phyloP scores from a whole-genome alignment of 768 basidiomycete species.

The Suillus variegatus region DNA sequence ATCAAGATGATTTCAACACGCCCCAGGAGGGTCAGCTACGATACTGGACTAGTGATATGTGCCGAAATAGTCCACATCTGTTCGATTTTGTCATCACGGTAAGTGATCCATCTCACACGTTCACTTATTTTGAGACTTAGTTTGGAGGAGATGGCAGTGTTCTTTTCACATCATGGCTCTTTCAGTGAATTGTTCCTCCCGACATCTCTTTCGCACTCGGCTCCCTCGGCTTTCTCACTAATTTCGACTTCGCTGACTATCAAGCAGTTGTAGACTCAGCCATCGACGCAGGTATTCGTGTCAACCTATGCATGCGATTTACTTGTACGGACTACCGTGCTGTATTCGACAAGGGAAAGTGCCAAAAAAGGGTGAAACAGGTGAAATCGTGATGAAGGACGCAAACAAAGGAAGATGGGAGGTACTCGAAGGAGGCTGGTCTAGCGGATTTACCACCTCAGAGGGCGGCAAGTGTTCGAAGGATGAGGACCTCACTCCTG shows the following conservation, averaged over 20 bases:
- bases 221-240: slow-evolving; percentile 97
- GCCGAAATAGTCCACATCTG: slow-evolving; percentile 82
- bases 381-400: slow-evolving; percentile 96
- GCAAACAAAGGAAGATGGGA: slow-evolving; percentile 93
- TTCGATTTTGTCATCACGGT: slow-evolving; percentile 99
- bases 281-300: slow-evolving; percentile 91
- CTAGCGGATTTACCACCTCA: slow-evolving; percentile 40
- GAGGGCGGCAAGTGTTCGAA: slow-evolving; percentile 54
- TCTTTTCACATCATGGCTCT: slow-evolving; percentile 98
- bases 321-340: slow-evolving; percentile 98
- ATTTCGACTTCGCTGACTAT: slow-evolving; percentile 92
- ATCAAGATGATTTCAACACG: slow-evolving; percentile 39
- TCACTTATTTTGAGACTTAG: slow-evolving; percentile 41
- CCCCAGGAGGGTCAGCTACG: slow-evolving; percentile 86
- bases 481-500: slow-evolving; percentile 94
- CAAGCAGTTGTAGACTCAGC: slow-evolving; percentile 82
- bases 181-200: slow-evolving; percentile 98
- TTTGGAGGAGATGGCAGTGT: slow-evolving; percentile 98
- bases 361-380: slow-evolving; percentile 86
- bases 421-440: slow-evolving; percentile 83
- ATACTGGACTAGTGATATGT: slow-evolving; percentile 99
- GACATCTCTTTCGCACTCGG: slow-evolving; percentile 97
- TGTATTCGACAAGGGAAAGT: slow-evolving; percentile 68
- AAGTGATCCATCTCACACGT: slow-evolving; percentile 33
- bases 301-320: slow-evolving; percentile 98